phyloP scores from a whole-genome alignment of 2,329 filamentous ascomycete species.

The Fusarium graminum region DNA sequence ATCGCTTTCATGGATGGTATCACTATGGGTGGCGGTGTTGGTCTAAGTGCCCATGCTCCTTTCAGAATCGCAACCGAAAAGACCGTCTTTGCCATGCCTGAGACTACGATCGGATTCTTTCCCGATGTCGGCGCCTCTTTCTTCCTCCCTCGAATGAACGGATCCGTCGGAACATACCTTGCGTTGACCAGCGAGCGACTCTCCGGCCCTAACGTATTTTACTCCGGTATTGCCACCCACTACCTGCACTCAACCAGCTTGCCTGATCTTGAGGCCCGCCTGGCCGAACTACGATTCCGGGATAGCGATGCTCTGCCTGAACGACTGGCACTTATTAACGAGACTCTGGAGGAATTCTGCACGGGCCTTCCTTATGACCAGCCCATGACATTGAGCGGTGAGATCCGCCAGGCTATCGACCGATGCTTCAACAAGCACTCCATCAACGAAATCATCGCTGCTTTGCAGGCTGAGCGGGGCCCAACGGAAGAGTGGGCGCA shows the following conservation, averaged over 20 bases:
- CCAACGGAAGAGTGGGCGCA: constrained; percentile 79
- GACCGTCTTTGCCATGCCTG: constrained; percentile 97
- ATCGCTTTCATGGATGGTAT: constrained; percentile 97
- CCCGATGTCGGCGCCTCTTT: constrained; percentile 97
- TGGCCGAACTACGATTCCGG: constrained; percentile 89
- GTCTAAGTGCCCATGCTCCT: constrained; percentile 92
- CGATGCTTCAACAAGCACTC: constrained; percentile 78
- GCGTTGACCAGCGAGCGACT: constrained; percentile 90
- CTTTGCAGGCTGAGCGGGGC: constrained; percentile 68
- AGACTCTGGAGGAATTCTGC: constrained; percentile 90
- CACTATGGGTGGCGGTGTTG: constrained; percentile 98
- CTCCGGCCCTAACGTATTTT: constrained; percentile 86
- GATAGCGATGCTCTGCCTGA: constrained; percentile 76
- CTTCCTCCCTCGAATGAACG: constrained; percentile 92
- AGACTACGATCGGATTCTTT: constrained; percentile 98
- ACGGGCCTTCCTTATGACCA: constrained; percentile 85
- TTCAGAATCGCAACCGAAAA: constrained; percentile 97
- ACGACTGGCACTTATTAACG: constrained; percentile 80
- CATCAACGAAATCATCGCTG: constrained; percentile 77
- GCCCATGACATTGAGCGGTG: constrained; percentile 75
- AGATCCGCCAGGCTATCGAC: constrained; percentile 85
- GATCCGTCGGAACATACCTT: constrained; percentile 89
- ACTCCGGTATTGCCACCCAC: constrained; percentile 93
- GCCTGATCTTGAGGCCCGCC: constrained; percentile 81
- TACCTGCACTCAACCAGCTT: constrained; percentile 93